phyloP scores from a whole-genome alignment of 257 asterid genomes.

The Misopates orontium region DNA sequence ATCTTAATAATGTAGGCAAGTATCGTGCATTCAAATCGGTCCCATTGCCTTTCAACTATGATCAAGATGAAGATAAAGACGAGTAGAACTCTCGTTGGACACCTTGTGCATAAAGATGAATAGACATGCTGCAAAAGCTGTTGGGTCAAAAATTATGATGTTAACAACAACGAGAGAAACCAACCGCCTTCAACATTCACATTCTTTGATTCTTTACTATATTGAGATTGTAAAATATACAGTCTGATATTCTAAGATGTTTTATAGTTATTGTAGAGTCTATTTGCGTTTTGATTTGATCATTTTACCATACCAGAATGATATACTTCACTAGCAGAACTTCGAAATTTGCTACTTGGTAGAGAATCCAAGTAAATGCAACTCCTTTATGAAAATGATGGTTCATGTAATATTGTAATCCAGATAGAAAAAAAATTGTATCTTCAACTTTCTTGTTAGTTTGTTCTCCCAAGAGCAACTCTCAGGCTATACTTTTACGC shows the following conservation, averaged over 20 bases:
- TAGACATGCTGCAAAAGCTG: not conserved
- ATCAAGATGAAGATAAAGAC: conserved; percentile 47
- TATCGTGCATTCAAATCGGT: conserved; percentile 70
- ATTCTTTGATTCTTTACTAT: conserved; percentile 13
- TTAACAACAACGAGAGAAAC: not conserved
- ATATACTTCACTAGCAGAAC: not conserved
- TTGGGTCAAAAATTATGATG: not conserved
- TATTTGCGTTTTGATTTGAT: not conserved
- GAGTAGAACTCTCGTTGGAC: conserved; percentile 25
- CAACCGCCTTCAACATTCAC: not conserved
- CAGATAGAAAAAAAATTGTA: not conserved
- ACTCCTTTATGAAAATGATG: too few species aligned
- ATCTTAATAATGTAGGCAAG: conserved; percentile 74
- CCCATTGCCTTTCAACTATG: conserved; percentile 61
- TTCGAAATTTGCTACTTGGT: not conserved
- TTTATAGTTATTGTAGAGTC: not conserved
- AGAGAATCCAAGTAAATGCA: too few species aligned
- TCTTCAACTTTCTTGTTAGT: not conserved
- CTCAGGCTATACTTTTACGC: not conserved
- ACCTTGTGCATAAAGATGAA: too few species aligned
- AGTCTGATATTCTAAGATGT: not conserved
- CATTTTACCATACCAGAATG: not conserved
- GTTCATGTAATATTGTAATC: not conserved
- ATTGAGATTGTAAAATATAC: not conserved
- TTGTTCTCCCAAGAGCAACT: not conserved